Base-by-base conservation (phyloP, 1,284 basidiomycete genomes). In the Pseudozyma tsukubaensis region DNA sequence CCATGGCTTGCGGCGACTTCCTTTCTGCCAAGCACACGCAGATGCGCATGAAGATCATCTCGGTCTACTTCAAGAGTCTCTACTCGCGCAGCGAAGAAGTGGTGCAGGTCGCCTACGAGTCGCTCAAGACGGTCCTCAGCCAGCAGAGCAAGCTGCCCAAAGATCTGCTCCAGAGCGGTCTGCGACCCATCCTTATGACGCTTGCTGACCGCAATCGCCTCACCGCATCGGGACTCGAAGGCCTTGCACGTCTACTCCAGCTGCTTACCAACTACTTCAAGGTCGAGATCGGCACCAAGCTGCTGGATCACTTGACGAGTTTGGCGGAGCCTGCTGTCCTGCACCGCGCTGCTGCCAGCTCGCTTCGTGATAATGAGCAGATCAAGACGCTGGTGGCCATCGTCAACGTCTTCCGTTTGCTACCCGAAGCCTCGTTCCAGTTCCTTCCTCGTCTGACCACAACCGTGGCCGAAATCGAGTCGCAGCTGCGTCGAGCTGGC, bases 231-330 rank as follows among this genome's bases (percentile, higher is more conserved):
- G 95, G 96, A 18, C 87, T 99, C 50, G 82, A 98, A 84, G 97
- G 97, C 5, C 87, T 99, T 24, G 96, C 97, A 13, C 90, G 95
- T n/a, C 89, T 99, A 64, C 87, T 99, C 52, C 94, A 97, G 85
- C 88, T 99, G 8, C 86, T 99, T 59, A 97, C 95, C 50, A 98
- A 97, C 84, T 99, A 99, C 86, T 99, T 99, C 91, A 99, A 99
- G 85, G 96, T 99, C 45, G 97, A 99, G 86, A 99, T 99, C 76
- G 97, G 97, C 10, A 91, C 93, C 85, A 99, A 99, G 86, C 89
- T 99, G 9, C 88, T 99, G 16, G 95, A 98, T 80, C 97, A 99
- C 85, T 76, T 84, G 47, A 67, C 77, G 42, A 73, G 69, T 19
- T 72, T 84, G 16, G 79, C 82, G 4, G 76, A 83, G 39, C 79